phyloP scores from a whole-genome alignment of 2,329 filamentous ascomycete species.

The Uncinocarpus reesii region DNA sequence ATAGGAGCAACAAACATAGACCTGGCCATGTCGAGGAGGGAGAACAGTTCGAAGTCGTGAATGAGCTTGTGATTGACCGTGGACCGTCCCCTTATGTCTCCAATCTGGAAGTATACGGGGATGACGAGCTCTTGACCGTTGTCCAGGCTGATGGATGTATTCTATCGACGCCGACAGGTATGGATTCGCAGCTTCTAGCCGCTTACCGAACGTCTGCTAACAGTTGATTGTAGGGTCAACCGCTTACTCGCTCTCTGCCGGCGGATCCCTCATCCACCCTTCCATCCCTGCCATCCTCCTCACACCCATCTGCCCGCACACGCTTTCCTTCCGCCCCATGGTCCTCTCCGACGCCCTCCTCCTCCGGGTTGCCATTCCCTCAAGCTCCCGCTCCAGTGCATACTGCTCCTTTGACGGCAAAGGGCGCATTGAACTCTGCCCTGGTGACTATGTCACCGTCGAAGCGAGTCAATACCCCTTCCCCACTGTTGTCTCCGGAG shows the following conservation, averaged over 20 bases:
- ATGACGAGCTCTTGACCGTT: slow-evolving; percentile 87
- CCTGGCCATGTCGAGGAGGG: slow-evolving; percentile 64
- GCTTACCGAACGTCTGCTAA: slow-evolving; percentile 7
- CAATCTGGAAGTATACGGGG: slow-evolving; percentile 89
- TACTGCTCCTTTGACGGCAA: slow-evolving; percentile 98
- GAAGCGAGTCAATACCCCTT: slow-evolving; percentile 94
- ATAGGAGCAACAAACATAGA: slow-evolving; percentile 36
- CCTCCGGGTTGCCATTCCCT: slow-evolving; percentile 76
- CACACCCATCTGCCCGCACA: slow-evolving; percentile 95
- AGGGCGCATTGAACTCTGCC: slow-evolving; percentile 80
- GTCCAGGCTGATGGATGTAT: slow-evolving; percentile 97
- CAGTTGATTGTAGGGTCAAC: slow-evolving; percentile 54
- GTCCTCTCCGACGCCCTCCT: slow-evolving; percentile 91
- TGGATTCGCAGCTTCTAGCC: slow-evolving; percentile 17
- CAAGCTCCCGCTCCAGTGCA: slow-evolving; percentile 76
- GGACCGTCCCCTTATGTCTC: slow-evolving; percentile 95
- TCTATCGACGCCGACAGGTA: slow-evolving; percentile 86
- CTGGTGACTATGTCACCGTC: slow-evolving; percentile 92
- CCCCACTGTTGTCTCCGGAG: slow-evolving; percentile 82
- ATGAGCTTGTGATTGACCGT: slow-evolving; percentile 95
- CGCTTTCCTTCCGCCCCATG: slow-evolving; percentile 94
- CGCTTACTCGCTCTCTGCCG: slow-evolving; percentile 90
- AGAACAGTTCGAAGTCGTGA: slow-evolving; percentile 95
- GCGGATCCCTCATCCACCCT: slow-evolving; percentile 88
- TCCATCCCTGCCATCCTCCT: slow-evolving; percentile 94